Percentiles rank a stretch among this genome's conserved stretches.
phyloP scores from a whole-genome alignment of 1,139 yeast species.

The Geotrichum phurueaensis region DNA sequence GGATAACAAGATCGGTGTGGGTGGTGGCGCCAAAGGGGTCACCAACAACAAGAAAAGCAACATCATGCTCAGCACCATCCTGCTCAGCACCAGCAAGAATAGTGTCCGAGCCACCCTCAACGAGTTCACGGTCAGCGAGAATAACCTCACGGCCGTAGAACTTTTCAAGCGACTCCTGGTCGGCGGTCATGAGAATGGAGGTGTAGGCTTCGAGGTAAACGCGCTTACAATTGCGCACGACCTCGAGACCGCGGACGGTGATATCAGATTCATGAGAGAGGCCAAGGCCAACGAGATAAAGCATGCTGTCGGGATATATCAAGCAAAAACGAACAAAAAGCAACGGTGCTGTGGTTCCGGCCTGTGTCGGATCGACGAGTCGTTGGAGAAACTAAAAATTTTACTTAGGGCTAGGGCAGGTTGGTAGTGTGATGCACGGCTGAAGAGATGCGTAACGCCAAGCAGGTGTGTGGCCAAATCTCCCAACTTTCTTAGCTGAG shows the following conservation, averaged over 20 bases:
- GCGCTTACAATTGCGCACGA: slow-evolving; percentile 73
- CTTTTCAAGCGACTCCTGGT: slow-evolving; percentile 52
- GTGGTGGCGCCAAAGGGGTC: slow-evolving; percentile 98
- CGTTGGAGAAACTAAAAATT: neutral
- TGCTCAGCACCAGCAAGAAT: slow-evolving; percentile 69
- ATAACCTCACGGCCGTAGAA: slow-evolving; percentile 82
- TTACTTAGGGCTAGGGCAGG: slow-evolving; percentile 4
- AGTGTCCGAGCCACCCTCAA: slow-evolving; percentile 79
- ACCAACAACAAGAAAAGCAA: slow-evolving; percentile 93
- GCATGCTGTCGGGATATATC: slow-evolving; percentile 43
- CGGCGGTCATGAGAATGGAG: slow-evolving; percentile 90
- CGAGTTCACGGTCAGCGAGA: slow-evolving; percentile 90
- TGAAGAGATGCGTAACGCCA: neutral
- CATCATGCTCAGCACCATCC: slow-evolving; percentile 57
- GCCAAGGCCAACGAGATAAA: slow-evolving; percentile 87
- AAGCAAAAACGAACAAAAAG: neutral
- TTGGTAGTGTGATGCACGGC: neutral
- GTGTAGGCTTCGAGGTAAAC: slow-evolving; percentile 95
- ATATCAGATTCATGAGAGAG: slow-evolving; percentile 84
- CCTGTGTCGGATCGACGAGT: neutral
- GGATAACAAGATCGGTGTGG: slow-evolving; percentile 83
- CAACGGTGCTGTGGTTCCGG: neutral
- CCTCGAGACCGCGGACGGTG: slow-evolving; percentile 88
- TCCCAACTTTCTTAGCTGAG: neutral
- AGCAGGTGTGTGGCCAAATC: neutral